A percentile compares a stretch with the other conserved stretches of the same genome.
Evolutionary conservation across 2,329 filamentous ascomycete genomes (phyloP).

Genomic region (Gaeumannomyces sp.): DNA sequence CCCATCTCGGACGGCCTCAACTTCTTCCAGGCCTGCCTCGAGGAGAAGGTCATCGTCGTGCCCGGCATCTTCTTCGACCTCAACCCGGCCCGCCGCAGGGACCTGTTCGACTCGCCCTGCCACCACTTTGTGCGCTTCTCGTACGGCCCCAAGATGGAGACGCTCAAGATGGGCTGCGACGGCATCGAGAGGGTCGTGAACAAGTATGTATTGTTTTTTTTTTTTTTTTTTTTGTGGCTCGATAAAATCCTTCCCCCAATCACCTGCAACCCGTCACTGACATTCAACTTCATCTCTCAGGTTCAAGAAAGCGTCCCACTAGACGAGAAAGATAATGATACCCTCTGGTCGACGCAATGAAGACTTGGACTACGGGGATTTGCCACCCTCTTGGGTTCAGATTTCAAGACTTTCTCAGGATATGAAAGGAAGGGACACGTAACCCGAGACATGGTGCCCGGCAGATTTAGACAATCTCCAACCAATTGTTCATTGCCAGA

Average conservation of each 20-base stretch:
- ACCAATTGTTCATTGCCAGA: neutral
- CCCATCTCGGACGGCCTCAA: constrained; percentile 88
- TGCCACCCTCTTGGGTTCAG: neutral
- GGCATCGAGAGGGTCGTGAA: constrained; percentile 77
- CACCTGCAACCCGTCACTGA: neutral
- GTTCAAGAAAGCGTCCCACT: neutral
- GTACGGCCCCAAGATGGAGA: constrained; percentile 78
- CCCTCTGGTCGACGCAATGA: neutral
- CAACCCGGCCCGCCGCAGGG: constrained; percentile 81
- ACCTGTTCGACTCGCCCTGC: constrained; percentile 90
- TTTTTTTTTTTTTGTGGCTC: neutral
- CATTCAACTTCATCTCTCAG: neutral
- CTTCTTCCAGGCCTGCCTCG: constrained; percentile 91
- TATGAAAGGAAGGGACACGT: neutral
- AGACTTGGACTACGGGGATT: neutral
- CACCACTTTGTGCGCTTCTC: constrained; percentile 85
- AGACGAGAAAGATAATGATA: neutral
- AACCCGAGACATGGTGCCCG: too few species aligned
- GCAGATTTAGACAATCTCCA: too few species aligned
- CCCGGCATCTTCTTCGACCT: constrained; percentile 97
- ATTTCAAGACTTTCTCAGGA: neutral
- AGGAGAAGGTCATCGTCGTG: constrained; percentile 93
- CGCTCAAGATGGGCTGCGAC: constrained; percentile 71
- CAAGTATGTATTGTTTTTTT: constrained; percentile 47
- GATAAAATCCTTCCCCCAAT: too few species aligned